Percentiles rank a stretch among this genome's conserved stretches.
These are phyloP conservation scores for Corymbia citriodora DNA, from an alignment of 441 rosid genomes.

Conservation along the genomic window DNA sequence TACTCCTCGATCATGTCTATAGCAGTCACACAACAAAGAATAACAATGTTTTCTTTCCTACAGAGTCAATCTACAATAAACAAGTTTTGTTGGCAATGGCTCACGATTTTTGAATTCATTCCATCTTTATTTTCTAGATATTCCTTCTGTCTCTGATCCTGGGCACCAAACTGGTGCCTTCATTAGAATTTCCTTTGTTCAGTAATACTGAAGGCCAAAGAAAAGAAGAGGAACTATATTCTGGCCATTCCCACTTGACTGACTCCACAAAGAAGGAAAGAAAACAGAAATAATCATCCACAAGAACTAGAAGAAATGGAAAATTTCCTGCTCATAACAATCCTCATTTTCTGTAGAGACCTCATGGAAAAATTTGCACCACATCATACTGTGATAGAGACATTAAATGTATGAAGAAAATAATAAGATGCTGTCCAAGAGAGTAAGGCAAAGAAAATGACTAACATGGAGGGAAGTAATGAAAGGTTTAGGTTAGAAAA, in stretches of 20 bases:
- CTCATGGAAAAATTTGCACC: not conserved
- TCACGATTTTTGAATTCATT: not conserved
- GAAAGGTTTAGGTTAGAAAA: not conserved
- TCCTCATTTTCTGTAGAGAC: not conserved
- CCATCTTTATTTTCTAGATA: not conserved
- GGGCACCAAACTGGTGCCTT: not conserved
- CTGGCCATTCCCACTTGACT: not conserved
- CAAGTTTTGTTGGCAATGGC: not conserved
- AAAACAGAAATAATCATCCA: not conserved
- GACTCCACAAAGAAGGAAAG: not conserved
- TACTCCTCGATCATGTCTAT: not conserved
- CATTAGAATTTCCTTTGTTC: not conserved
- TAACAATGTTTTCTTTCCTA: not conserved
- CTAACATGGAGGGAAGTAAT: not conserved
- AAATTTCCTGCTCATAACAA: not conserved
- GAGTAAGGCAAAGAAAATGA: not conserved
- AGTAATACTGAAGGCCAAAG: not conserved
- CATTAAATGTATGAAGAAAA: not conserved
- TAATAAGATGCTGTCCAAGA: not conserved
- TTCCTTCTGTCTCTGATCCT: not conserved
- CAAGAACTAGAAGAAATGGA: not conserved
- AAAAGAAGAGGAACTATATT: not conserved
- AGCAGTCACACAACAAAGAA: not conserved
- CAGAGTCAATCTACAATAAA: not conserved
- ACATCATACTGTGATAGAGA: not conserved